Conservation (phyloP, 306 rosid genomes). For the Albizia julibrissin region DNA sequence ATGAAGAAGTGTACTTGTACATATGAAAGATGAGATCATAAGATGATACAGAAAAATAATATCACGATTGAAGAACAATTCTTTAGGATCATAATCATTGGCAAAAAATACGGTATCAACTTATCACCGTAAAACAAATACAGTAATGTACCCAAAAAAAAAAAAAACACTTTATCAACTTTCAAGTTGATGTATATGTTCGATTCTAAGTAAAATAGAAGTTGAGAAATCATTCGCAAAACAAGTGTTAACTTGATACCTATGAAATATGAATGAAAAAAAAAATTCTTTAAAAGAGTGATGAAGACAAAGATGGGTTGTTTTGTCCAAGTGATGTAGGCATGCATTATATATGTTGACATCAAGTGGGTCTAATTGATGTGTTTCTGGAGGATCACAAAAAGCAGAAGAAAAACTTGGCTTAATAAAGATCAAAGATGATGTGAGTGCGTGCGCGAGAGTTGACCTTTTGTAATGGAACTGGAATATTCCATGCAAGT, state of each 20-base stretch:
- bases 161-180: background rate
- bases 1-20: background rate
- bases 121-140: background rate
- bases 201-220: background rate
- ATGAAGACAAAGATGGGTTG: background rate
- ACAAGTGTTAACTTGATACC: background rate
- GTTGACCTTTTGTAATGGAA: background rate
- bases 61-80: too few relatives aligned
- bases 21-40: too few relatives aligned
- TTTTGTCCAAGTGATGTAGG: background rate
- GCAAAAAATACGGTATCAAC: background rate
- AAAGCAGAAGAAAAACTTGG: background rate
- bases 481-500: background rate
- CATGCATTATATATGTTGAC: background rate
- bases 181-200: background rate
- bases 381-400: background rate
- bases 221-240: background rate
- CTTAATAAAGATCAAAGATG: background rate
- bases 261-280: background rate
- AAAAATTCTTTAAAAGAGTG: background rate
- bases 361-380: background rate
- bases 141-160: too few relatives aligned
- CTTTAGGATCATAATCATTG: background rate
- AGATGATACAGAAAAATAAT: too few relatives aligned
- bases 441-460: background rate